Evolutionary conservation across 2,329 filamentous ascomycete species (phyloP).

Genomic region (Aphanoascus verrucosus): DNA sequence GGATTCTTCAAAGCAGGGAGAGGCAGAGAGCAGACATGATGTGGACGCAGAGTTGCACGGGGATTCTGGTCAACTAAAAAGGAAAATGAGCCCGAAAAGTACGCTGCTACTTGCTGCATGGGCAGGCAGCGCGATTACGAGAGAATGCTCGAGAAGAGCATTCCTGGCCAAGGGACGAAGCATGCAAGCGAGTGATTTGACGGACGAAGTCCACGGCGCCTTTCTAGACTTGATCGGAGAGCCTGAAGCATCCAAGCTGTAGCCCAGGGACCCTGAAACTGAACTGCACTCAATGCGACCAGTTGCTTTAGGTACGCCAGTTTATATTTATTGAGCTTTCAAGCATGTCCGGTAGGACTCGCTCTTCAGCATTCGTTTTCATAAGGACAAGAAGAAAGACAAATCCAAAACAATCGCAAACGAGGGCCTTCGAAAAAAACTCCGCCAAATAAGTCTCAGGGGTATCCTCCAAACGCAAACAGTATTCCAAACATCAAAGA

Average conservation of each 20-base stretch:
- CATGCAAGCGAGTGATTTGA: conserved; percentile 86
- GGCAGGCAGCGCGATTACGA: conserved; percentile 76
- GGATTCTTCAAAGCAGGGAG: conserved; percentile 14
- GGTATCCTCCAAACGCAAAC: no score
- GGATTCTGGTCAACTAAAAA: conserved; percentile 26
- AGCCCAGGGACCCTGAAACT: background rate
- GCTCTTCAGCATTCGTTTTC: no score
- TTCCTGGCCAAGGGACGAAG: conserved; percentile 78
- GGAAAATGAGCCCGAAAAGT: conserved; percentile 48
- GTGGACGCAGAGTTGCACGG: conserved; percentile 31
- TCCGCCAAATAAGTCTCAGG: no score
- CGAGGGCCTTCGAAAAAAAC: no score
- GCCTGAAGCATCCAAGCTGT: conserved; percentile 38
- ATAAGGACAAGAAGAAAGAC: no score
- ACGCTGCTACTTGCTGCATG: conserved; percentile 68
- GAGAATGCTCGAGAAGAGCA: conserved; percentile 79
- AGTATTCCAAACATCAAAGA: no score
- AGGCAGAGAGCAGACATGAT: conserved; percentile 30
- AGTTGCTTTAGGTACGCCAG: no score
- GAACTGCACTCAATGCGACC: background rate
- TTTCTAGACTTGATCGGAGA: conserved; percentile 75
- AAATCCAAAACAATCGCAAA: no score
- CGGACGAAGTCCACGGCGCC: conserved; percentile 73
- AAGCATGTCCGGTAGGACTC: no score
- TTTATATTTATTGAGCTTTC: no score